Percentiles rank a stretch among this genome's conserved stretches.
phyloP scores from a whole-genome alignment of 2,329 filamentous ascomycete species.

The Epichloe scottii region DNA sequence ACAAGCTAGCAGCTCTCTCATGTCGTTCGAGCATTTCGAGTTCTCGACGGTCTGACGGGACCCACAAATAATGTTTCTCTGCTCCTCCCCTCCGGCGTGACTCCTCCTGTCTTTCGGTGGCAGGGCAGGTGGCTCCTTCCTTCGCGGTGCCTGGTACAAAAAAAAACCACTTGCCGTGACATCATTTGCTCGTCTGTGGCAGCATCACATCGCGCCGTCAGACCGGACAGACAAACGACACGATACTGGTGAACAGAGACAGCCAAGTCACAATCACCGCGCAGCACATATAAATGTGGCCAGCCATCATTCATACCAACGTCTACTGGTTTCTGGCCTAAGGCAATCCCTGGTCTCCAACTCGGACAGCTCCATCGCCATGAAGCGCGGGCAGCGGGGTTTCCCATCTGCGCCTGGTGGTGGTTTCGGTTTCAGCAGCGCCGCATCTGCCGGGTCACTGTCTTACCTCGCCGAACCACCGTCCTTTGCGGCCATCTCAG shows the following conservation, averaged over 20 bases:
- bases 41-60: no score
- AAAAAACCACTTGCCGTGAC: constrained; percentile 1
- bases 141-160: not conserved
- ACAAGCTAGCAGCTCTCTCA: no score
- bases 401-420: constrained; percentile 6
- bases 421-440: constrained; percentile 21
- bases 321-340: not conserved
- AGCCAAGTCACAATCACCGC: not conserved
- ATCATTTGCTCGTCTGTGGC: constrained; percentile 2
- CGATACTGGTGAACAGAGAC: not conserved
- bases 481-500: constrained; percentile 63
- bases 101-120: no score
- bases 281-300: not conserved
- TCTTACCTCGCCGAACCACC: constrained; percentile 83
- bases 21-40: no score
- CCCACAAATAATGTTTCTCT: no score
- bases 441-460: constrained; percentile 38
- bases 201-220: not conserved
- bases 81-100: no score
- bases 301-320: not conserved
- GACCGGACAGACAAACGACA: not conserved
- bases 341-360: not conserved
- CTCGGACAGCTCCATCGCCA: not conserved
- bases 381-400: constrained; percentile 7
- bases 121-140: not conserved